Evolutionary conservation across 768 basidiomycete species (phyloP), one percentile per base, ranked within the genome.

Genomic region (Kwoniella dejecticola): DNA sequence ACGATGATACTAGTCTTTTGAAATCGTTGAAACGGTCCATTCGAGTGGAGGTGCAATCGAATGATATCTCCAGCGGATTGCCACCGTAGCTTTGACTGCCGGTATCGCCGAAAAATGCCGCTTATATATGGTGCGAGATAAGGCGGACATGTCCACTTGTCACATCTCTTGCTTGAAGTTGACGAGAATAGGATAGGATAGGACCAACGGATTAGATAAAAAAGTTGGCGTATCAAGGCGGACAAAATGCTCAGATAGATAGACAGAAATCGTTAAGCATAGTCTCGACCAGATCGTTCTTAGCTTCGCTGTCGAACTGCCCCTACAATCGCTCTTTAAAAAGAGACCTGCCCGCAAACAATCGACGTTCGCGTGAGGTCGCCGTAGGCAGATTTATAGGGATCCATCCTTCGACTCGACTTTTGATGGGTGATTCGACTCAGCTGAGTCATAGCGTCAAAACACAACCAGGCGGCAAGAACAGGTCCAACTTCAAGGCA

Each of bases 71-170:
- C n/a, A n/a, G n/a, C 21, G 24, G n/a, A 13, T 38, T 8, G 27
- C 38, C 4, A 36, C 30, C 7, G n/a, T n/a, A 7, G 6, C n/a
- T 19, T 31, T 4, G 17, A n/a, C 17, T 30, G 21, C 13, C 10
- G 10, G 33, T 48, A 59, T 59, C 57, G 31, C 57, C 56, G 56
- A 47, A n/a, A 59, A 59, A 59, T 52, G 15, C 57, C 57, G 57
- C 13, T 29, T 36, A 1, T 29, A 47, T 3, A 4, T 29, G 45
- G 15, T 23, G 26, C 15, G 7, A 45, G 21, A 15, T 11, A 50
- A 31, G n/a, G 48, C 48, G 48, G 48, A 44, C 7, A 45, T 42
- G 24, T 44, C 53, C 24, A 42, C 52, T 23, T 41, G 13, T 26
- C 24, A 23, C 11, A 11, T 19, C 26, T 17, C 8, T 19, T 40